Percentiles rank a stretch among this genome's conserved stretches.
Conservation (phyloP, 2,329 filamentous ascomycete genomes). For the Arthrobotrys conoides region DNA sequence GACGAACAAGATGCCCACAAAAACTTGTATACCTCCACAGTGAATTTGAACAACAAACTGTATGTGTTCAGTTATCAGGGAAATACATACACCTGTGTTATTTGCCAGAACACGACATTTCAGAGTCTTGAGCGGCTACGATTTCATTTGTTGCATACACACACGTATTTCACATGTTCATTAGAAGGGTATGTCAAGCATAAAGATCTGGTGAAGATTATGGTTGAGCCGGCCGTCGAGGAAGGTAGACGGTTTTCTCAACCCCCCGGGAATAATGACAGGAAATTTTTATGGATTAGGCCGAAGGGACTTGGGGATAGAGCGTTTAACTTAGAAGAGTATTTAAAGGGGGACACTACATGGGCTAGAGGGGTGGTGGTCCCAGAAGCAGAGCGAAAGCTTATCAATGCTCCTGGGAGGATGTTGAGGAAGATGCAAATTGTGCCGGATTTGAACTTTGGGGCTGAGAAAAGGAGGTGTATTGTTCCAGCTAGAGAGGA, state of each 20-base stretch:
- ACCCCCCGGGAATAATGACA: constrained; percentile 25
- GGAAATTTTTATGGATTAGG: constrained; percentile 31
- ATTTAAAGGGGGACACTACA: constrained; percentile 66
- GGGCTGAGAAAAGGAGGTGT: constrained; percentile 73
- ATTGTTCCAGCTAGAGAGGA: constrained; percentile 94
- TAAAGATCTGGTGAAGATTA: constrained; percentile 9
- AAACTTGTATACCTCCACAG: constrained; percentile 3
- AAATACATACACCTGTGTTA: constrained; percentile 21
- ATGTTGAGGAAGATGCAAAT: constrained; percentile 33
- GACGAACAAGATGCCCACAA: constrained; percentile 34
- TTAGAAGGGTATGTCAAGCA: neutral
- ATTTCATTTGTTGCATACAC: constrained; percentile 41
- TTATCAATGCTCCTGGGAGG: constrained; percentile 71
- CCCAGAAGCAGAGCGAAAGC: constrained; percentile 77
- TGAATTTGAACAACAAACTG: constrained; percentile 34
- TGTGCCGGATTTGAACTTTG: constrained; percentile 12
- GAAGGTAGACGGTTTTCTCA: constrained; percentile 18
- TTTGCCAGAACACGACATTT: constrained; percentile 37
- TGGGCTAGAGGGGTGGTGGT: constrained; percentile 70
- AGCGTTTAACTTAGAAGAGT: constrained; percentile 35
- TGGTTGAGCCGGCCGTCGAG: constrained; percentile 30
- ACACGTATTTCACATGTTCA: constrained; percentile 20
- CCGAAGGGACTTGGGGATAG: constrained; percentile 20
- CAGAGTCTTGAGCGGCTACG: constrained; percentile 30
- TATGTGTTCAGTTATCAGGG: constrained; percentile 23